These are phyloP conservation scores for Ascochyta viciae-villosae DNA, from an alignment of 2,329 filamentous ascomycete genomes.

Conservation along the genomic window DNA sequence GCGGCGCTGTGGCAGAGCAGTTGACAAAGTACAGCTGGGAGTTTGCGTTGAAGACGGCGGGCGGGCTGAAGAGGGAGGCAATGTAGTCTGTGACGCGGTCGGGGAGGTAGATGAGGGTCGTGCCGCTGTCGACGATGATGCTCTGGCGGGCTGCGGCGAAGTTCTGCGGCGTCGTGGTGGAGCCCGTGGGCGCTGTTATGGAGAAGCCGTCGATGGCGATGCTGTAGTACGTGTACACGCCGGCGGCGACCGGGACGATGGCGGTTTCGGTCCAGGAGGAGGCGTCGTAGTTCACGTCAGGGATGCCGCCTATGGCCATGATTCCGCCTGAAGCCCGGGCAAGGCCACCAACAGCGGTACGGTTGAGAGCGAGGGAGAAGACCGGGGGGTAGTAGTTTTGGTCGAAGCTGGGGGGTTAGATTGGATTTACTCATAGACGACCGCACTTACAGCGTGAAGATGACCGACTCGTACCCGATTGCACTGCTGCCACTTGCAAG, in stretches of 20 bases:
- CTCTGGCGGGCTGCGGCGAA: constrained; percentile 1
- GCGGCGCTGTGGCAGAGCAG: constrained; percentile 26
- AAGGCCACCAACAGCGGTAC: constrained; percentile 20
- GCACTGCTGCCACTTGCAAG: constrained; percentile 21
- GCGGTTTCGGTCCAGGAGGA: constrained; percentile 26
- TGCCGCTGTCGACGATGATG: constrained; percentile 38
- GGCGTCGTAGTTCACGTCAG: constrained; percentile 21
- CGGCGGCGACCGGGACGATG: constrained; percentile 20
- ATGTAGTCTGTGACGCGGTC: constrained; percentile 25
- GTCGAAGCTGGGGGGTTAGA: constrained; percentile 4
- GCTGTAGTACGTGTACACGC: constrained; percentile 36
- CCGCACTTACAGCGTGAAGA: constrained; percentile 33
- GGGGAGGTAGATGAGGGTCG: constrained; percentile 34
- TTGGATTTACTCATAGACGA: background rate
- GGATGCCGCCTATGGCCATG: constrained; percentile 43
- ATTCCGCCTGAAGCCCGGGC: constrained; percentile 27
- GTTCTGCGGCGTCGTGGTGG: background rate
- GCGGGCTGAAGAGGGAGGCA: constrained; percentile 28
- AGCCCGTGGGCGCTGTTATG: constrained; percentile 20
- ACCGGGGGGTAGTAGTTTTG: constrained; percentile 22
- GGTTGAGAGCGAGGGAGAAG: constrained; percentile 36
- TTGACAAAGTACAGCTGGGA: constrained; percentile 21
- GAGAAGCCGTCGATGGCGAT: constrained; percentile 34
- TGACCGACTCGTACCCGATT: constrained; percentile 32
- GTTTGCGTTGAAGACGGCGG: constrained; percentile 16